phyloP scores from a whole-genome alignment of 2,329 filamentous ascomycete genomes.

The Tolypocladium guangdongense region DNA sequence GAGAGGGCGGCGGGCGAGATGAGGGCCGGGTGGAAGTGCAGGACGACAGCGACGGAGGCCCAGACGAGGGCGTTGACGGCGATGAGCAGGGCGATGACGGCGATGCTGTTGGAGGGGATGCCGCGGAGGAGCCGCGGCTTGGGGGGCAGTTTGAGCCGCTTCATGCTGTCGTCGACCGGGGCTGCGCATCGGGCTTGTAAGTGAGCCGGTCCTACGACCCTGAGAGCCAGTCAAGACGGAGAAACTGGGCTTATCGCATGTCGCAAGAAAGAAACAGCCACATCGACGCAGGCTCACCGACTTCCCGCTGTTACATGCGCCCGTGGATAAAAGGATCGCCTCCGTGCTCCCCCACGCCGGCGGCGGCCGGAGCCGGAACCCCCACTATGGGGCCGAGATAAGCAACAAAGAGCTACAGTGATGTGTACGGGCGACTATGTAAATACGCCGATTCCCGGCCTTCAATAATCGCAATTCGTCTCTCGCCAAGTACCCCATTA shows the following conservation, averaged over 20 bases:
- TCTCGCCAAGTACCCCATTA: too few relatives aligned
- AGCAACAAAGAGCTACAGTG: neutral
- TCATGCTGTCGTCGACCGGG: conserved; percentile 7
- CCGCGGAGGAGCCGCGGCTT: conserved; percentile 20
- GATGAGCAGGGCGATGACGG: conserved; percentile 40
- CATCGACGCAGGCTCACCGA: too few relatives aligned
- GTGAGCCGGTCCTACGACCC: neutral
- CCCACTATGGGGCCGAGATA: neutral
- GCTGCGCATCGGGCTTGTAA: neutral
- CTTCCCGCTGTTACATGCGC: neutral
- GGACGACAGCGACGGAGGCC: conserved; percentile 40
- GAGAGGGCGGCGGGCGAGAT: conserved; percentile 74
- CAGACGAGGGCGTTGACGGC: conserved; percentile 43
- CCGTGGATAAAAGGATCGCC: neutral
- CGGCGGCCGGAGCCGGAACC: neutral
- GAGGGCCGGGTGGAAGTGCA: conserved; percentile 46
- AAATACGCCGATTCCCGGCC: too few relatives aligned
- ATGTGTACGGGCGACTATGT: too few relatives aligned
- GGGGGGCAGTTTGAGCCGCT: conserved; percentile 8
- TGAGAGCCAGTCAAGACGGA: neutral
- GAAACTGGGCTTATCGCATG: neutral
- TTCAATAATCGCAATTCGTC: too few relatives aligned
- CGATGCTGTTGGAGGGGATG: conserved; percentile 25
- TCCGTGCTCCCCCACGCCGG: neutral
- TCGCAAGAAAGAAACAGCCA: neutral